Evolutionary conservation across 2,329 filamentous ascomycete genomes (phyloP), one percentile per base, ranked within the genome.

Genomic region (Penicillium sp.): DNA sequence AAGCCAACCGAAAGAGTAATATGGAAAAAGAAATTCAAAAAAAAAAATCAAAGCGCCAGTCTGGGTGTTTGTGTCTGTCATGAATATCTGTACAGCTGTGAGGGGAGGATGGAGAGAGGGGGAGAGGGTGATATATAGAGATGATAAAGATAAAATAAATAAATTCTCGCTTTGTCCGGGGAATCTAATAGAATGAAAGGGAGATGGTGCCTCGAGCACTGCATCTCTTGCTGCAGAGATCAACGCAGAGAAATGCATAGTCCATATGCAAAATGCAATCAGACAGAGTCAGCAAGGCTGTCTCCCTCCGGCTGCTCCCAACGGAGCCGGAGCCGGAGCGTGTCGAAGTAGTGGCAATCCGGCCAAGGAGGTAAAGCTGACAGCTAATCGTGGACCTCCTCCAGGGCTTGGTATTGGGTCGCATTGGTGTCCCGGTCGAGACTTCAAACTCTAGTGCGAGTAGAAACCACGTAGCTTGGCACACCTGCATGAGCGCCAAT

Each of bases 161-260:
- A 21, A 52, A 59, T 53, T 60, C 49, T 57, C 59, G 60, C 62
- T 64, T 60, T 46, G 53, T 47, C 57, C 45, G 58, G 63, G 65
- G 64, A 66, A 67, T 65, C 59, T 64, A 66, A 59, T 60, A 55
- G 54, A 65, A 61, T 45, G 48, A 58, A 62, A 52, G 53, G 29
- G 27, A 49, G 48, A 57, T 52, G 49, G 53, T 57, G 58, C 54
- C 53, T 57, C 44, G 10, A 55, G 55, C 55, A 53, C 38, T 36
- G 40, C 49, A 57, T 54, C 33, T 57, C 31, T 38, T 46, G 53
- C 43, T 61, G 58, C 45, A 57, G 29, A 39, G 4, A 41, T 45
- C 16, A 33, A 53, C 51, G 55, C 53, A 59, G 50, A 46, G n/a
- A 27, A 15, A 50, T 33, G 33, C 19, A 40, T n/a, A 39, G 15